These are phyloP conservation scores for Cryptococcus sp. DNA, from an alignment of 1,284 basidiomycete species.

Conservation along the genomic window DNA sequence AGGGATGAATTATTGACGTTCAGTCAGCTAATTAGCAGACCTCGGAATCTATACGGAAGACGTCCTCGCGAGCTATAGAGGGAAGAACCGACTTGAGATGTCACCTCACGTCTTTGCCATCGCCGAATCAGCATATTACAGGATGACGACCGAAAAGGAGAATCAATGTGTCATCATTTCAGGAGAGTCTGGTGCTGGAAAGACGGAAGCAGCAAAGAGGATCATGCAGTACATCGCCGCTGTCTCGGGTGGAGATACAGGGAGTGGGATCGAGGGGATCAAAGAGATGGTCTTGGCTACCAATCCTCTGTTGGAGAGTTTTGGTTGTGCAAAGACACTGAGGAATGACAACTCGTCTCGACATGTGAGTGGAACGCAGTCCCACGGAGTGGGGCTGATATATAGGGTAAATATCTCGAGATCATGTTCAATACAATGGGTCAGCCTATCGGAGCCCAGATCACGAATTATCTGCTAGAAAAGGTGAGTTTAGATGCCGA, in stretches of 20 bases:
- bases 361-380: slow-evolving; percentile 62
- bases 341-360: slow-evolving; percentile 98
- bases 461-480: slow-evolving; percentile 97
- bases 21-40: slow-evolving; percentile 53
- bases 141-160: slow-evolving; percentile 99
- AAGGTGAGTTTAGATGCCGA: slow-evolving; percentile 53
- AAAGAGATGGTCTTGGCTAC: slow-evolving; percentile 99
- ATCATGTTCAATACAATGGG: slow-evolving; percentile 96
- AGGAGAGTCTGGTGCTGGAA: slow-evolving; percentile 95
- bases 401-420: slow-evolving; percentile 94
- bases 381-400: slow-evolving; percentile 4
- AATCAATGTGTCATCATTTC: slow-evolving; percentile 99
- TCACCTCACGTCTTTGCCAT: slow-evolving; percentile 97
- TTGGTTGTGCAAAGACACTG: slow-evolving; percentile 97
- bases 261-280: slow-evolving; percentile 75
- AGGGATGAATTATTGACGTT: slow-evolving; percentile 3
- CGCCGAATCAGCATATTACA: slow-evolving; percentile 96
- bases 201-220: slow-evolving; percentile 94
- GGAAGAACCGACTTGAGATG: slow-evolving; percentile 97
- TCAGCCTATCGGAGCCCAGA: slow-evolving; percentile 94
- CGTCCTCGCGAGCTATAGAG: slow-evolving; percentile 77
- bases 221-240: slow-evolving; percentile 99
- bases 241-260: slow-evolving; percentile 70
- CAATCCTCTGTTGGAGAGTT: slow-evolving; percentile 95
- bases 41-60: slow-evolving; percentile 96